These are phyloP conservation scores for Chlamydomonas sp. DNA, from an alignment of 139 green algal species.

Conservation along the genomic window DNA sequence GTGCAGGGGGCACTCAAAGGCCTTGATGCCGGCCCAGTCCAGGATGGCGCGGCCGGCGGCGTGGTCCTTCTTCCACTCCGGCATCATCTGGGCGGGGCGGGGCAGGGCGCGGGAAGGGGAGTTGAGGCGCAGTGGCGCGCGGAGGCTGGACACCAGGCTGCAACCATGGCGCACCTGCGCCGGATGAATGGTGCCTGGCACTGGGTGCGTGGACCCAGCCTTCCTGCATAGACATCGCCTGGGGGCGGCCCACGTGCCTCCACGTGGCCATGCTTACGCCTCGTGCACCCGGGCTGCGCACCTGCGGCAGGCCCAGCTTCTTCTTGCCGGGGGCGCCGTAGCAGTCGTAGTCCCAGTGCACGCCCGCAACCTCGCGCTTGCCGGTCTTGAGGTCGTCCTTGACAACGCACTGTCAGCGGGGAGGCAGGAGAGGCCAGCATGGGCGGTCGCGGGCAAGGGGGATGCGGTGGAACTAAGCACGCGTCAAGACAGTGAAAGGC, in stretches of 20 bases:
- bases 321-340: constrained; percentile 62
- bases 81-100: constrained; percentile 54
- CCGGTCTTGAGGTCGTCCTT: constrained; percentile 53
- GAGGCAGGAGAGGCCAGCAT: not conserved
- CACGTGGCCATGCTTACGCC: too few relatives aligned
- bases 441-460: not conserved
- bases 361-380: constrained; percentile 64
- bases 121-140: not conserved
- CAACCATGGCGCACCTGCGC: not conserved
- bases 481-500: not conserved
- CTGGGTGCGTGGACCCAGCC: too few relatives aligned
- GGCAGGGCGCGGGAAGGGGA: not conserved
- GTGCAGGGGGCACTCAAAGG: constrained; percentile 69
- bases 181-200: too few relatives aligned
- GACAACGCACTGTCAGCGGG: constrained; percentile 48
- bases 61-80: constrained; percentile 73
- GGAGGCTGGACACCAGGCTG: not conserved
- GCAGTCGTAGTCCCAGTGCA: constrained; percentile 77
- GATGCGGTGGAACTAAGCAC: not conserved
- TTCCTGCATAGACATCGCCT: too few relatives aligned
- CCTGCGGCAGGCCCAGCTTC: constrained; percentile 43
- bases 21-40: constrained; percentile 54
- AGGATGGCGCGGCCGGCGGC: constrained; percentile 48
- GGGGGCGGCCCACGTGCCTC: too few relatives aligned
- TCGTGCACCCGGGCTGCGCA: not conserved